Evolutionary conservation across 768 basidiomycete genomes (phyloP).

Genomic region (Hortiboletus flavorubellus): DNA sequence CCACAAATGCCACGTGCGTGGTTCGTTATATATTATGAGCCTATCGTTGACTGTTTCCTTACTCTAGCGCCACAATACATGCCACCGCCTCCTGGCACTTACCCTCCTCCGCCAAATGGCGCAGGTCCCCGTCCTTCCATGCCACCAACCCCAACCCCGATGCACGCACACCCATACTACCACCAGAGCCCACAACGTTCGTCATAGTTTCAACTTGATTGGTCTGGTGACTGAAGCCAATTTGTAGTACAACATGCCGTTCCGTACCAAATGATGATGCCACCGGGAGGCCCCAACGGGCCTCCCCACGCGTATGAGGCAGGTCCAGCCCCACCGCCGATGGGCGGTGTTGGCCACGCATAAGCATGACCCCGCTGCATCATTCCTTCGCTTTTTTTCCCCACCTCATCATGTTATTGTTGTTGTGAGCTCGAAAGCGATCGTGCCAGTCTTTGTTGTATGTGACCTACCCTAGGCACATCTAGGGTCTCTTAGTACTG

Average conservation of each 20-base stretch:
- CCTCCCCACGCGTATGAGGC: constrained; percentile 75
- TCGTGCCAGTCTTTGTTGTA: constrained; percentile 28
- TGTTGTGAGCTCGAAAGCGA: constrained; percentile 29
- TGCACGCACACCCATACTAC: constrained; percentile 85
- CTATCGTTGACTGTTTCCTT: constrained; percentile 5
- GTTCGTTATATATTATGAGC: neutral
- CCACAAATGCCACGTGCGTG: constrained; percentile 83
- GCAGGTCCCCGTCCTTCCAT: constrained; percentile 79
- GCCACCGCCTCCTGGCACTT: constrained; percentile 73
- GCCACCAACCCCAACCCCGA: constrained; percentile 88
- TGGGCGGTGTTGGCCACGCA: constrained; percentile 70
- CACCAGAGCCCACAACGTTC: constrained; percentile 87
- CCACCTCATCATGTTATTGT: constrained; percentile 12
- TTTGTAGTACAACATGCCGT: constrained; percentile 78
- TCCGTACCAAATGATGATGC: constrained; percentile 89
- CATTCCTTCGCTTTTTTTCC: constrained; percentile 6
- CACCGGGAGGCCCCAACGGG: constrained; percentile 59
- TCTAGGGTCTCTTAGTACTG: constrained; percentile 17
- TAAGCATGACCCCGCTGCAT: constrained; percentile 31
- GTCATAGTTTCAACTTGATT: constrained; percentile 24
- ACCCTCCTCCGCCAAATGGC: constrained; percentile 76
- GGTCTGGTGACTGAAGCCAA: constrained; percentile 27
- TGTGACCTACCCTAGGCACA: constrained; percentile 17
- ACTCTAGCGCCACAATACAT: constrained; percentile 69
- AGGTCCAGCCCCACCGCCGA: constrained; percentile 64